Evolutionary conservation across 2,329 filamentous ascomycete species (phyloP), one percentile per base, ranked within the genome.

Genomic region (Fusarium begoniae): DNA sequence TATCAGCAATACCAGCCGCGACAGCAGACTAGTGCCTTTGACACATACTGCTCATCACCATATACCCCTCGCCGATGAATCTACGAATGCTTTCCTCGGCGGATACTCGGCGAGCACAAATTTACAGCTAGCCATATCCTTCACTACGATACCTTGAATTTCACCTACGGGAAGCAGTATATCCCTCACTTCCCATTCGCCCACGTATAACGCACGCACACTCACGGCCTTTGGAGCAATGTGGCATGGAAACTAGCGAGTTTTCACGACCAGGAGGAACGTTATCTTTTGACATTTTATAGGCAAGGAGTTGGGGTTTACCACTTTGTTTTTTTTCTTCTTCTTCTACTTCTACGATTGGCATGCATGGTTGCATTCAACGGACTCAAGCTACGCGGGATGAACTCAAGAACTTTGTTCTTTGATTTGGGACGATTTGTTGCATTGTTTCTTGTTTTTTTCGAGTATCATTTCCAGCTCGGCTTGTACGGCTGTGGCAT

Each of bases 301-400:
- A 75, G 69, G 72, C 72, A 75, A 51, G 72, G 72, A 75, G 72
- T 75, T 75, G 65, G 72, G 72, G 72, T 35, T 50, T 26, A 63
- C 37, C 56, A 54, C 62, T 58, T 77, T 67, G 24, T 61, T 30
- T 65, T 40, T 58, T 66, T 69, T 35, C 32, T 15, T 35, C 32
- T 8, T 35, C 32, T 30, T 64, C 38, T 56, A 48, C 43, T 62
- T 48, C 62, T 76, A 77, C 51, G 68, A 56, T 67, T 64, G 53
- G 63, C 57, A 71, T 67, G 69, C 63, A 75, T 73, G 76, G 66
- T 58, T 71, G 74, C 70, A 77, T 75, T 75, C 65, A 65, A 69
- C 48, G 70, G 73, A 62, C 51, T 71, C 72, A 43, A 60, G 66
- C 63, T 63, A 57, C 50, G 60, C 69, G 66, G 60, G 63, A 67